Base-by-base conservation (phyloP, 495 filamentous ascomycete species). In the Podospora australis region DNA sequence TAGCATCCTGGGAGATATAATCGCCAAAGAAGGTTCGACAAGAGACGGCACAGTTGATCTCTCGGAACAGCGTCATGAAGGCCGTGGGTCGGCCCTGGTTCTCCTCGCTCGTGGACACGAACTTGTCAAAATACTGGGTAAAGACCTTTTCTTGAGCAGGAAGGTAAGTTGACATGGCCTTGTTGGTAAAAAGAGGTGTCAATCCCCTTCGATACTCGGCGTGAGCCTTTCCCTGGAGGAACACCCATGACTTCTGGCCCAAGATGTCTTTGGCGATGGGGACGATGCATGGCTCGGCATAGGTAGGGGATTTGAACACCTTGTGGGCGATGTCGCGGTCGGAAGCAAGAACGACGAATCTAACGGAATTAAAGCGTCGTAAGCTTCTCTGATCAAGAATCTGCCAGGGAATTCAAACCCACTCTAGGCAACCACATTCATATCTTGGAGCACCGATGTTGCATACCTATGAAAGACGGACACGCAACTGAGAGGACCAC, bases 381-480 rank as follows among this genome's bases (percentile, higher is more conserved):
- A n/a, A n/a, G n/a, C n/a, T n/a, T n/a, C n/a, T n/a, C n/a, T n/a
- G n/a, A n/a, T n/a, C n/a, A n/a, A n/a, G n/a, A n/a, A n/a, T n/a
- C n/a, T n/a, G n/a, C n/a, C n/a, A n/a, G n/a, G n/a, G n/a, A n/a
- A n/a, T n/a, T n/a, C n/a, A n/a, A n/a, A n/a, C n/a, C n/a, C n/a
- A n/a, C n/a, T n/a, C n/a, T n/a, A n/a, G n/a, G n/a, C n/a, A n/a
- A n/a, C n/a, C n/a, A n/a, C n/a, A n/a, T n/a, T n/a, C n/a, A n/a
- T n/a, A n/a, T n/a, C n/a, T n/a, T n/a, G n/a, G n/a, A n/a, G n/a
- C n/a, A n/a, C n/a, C n/a, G n/a, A n/a, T n/a, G n/a, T n/a, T n/a
- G n/a, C n/a, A n/a, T n/a, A n/a, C 89, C 96, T 96, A 77, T 96
- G 90, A 70, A 96, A 96, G 49, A 96, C 87, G 16, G 88, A 94